A percentile compares a stretch with the other conserved stretches of the same genome.
Evolutionary conservation across 179 eudicot species (phyloP).

Genomic region (Silene coronaria): DNA sequence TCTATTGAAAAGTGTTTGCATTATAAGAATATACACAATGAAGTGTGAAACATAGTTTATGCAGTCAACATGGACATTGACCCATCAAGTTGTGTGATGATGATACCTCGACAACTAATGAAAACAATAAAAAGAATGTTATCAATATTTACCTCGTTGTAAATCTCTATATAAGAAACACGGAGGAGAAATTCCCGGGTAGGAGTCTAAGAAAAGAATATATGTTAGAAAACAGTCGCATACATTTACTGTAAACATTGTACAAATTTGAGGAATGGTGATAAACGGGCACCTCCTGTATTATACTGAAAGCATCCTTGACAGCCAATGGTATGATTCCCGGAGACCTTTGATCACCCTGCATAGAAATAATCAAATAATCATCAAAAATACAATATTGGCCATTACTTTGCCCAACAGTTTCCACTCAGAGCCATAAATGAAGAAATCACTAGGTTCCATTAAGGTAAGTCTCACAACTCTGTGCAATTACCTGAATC

Average conservation of each 20-base stretch:
- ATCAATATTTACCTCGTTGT: slow-evolving; percentile 69
- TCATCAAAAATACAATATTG: neutral
- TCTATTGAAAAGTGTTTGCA: neutral
- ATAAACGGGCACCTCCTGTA: slow-evolving; percentile 71
- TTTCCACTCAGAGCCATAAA: neutral
- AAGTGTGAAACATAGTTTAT: neutral
- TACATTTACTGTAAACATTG: neutral
- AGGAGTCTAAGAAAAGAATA: slow-evolving; percentile 62
- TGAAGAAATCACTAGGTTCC: neutral
- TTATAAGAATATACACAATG: neutral
- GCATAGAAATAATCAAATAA: slow-evolving; percentile 15
- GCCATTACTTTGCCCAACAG: neutral
- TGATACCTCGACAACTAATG: neutral
- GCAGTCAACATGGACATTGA: slow-evolving; percentile 2
- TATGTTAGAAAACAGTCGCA: slow-evolving; percentile 22
- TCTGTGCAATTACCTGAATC: neutral
- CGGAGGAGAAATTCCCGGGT: slow-evolving; percentile 95
- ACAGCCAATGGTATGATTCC: slow-evolving; percentile 99
- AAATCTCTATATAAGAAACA: slow-evolving; percentile 92
- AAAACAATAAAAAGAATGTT: neutral
- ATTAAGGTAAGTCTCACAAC: neutral
- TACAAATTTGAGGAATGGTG: neutral
- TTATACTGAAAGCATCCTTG: slow-evolving; percentile 96
- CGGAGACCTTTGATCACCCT: slow-evolving; percentile 99
- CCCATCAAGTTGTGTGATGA: neutral